Conservation (phyloP, 2,329 filamentous ascomycete genomes). For the Dothideomycetes sp. region DNA sequence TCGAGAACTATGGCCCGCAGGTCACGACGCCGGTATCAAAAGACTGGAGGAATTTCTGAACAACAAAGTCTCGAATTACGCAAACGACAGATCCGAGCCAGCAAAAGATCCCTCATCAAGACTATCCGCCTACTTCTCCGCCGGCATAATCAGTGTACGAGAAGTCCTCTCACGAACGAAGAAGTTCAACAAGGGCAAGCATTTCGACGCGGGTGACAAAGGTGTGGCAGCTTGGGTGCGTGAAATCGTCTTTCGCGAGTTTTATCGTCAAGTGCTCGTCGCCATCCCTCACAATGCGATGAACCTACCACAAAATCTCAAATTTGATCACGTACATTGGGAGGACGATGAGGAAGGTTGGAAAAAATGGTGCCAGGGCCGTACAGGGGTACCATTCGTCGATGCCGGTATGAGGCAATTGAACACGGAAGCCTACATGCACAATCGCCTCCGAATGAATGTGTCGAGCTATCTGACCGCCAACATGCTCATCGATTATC, state of each 20-base stretch:
- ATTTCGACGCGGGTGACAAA: conserved; percentile 33
- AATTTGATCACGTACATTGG: conserved; percentile 44
- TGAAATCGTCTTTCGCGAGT: conserved; percentile 43
- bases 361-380: conserved; percentile 40
- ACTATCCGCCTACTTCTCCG: conserved; percentile 37
- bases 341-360: conserved; percentile 43
- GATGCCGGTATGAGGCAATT: conserved; percentile 45
- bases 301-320: conserved; percentile 43
- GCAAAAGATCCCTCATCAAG: conserved; percentile 34
- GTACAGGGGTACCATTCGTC: conserved; percentile 40
- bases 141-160: conserved; percentile 37
- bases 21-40: conserved; percentile 34
- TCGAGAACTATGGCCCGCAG: conserved; percentile 37
- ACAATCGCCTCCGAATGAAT: conserved; percentile 45
- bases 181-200: conserved; percentile 34
- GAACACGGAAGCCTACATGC: conserved; percentile 42
- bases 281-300: conserved; percentile 40
- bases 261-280: conserved; percentile 41
- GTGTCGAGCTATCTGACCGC: conserved; percentile 39
- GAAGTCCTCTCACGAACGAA: conserved; percentile 35
- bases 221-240: conserved; percentile 39
- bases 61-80: conserved; percentile 29
- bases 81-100: conserved; percentile 34
- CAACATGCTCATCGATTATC: conserved; percentile 42
- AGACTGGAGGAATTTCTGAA: conserved; percentile 33